Evolutionary conservation across 2,329 filamentous ascomycete genomes (phyloP).

Genomic region (Knufia fluminis): DNA sequence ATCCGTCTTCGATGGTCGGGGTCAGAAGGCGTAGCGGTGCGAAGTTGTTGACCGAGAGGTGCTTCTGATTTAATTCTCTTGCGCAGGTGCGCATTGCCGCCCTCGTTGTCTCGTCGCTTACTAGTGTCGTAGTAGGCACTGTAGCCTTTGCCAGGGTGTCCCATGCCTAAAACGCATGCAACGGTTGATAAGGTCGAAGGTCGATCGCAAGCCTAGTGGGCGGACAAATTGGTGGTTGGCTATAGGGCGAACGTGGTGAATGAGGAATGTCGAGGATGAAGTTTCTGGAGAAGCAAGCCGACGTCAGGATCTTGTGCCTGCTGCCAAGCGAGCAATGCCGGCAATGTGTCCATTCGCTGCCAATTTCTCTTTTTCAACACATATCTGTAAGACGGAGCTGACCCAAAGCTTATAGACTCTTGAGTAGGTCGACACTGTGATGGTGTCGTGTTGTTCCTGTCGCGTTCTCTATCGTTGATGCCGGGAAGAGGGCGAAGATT

Average conservation of each 20-base stretch:
- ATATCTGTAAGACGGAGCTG: background rate
- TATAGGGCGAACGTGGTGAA: background rate
- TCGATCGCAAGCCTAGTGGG: too few species aligned
- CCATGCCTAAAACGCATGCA: too few species aligned
- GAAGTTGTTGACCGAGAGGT: slow-evolving; percentile 1
- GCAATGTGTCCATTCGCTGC: background rate
- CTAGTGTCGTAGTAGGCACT: background rate
- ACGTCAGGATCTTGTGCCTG: background rate
- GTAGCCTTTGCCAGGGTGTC: background rate
- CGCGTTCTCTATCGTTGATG: background rate
- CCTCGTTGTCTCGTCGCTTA: background rate
- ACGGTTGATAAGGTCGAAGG: too few species aligned
- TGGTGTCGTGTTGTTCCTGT: background rate
- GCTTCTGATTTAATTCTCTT: slow-evolving; percentile 1
- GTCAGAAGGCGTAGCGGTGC: background rate
- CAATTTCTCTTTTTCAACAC: background rate
- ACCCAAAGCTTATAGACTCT: background rate
- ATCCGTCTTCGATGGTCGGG: slow-evolving; percentile 2
- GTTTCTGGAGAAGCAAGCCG: background rate
- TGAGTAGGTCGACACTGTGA: background rate
- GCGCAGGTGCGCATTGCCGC: background rate
- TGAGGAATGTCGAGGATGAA: background rate
- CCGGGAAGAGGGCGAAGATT: background rate
- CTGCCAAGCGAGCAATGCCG: background rate
- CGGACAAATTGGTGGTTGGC: background rate